A percentile compares a stretch with the other conserved stretches of the same genome.
Conservation (phyloP, 176 grass and related monocot genomes). For the Lolium rigidum region DNA sequence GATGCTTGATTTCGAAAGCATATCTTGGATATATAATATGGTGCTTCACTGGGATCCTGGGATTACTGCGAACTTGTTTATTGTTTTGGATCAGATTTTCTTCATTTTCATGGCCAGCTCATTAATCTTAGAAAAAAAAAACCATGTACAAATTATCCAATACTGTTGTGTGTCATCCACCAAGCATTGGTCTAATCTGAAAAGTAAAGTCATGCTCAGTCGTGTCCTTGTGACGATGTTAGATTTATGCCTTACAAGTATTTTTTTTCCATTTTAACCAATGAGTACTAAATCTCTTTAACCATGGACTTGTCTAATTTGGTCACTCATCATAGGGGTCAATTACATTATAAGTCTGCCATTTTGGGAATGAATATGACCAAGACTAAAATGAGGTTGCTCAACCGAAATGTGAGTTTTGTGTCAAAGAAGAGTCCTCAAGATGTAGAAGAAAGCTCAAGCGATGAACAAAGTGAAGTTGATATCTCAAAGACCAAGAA, state of each 20-base stretch:
- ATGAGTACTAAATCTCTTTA: not conserved
- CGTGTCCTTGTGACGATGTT: not conserved
- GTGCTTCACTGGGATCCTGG: not conserved
- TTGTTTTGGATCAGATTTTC: not conserved
- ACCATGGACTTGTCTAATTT: not conserved
- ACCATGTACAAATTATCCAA: not conserved
- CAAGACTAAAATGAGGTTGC: conserved; percentile 22
- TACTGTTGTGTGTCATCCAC: not conserved
- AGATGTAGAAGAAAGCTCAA: conserved; percentile 39
- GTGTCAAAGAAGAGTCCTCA: conserved; percentile 59
- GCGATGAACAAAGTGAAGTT: conserved; percentile 38
- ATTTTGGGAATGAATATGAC: conserved; percentile 27
- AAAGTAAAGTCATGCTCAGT: not conserved
- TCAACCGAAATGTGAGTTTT: conserved; percentile 33
- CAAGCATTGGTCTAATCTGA: not conserved
- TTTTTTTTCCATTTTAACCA: not conserved
- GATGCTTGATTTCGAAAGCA: not conserved
- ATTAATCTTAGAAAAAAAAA: not conserved
- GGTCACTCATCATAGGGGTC: conserved; percentile 30
- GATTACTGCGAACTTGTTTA: not conserved
- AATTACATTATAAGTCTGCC: conserved; percentile 38
- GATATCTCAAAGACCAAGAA: conserved; percentile 41
- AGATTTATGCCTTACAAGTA: not conserved
- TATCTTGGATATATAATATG: not conserved
- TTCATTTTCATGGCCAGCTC: not conserved